phyloP scores from a whole-genome alignment of 1,284 basidiomycete species.

The Moniliella sp. region DNA sequence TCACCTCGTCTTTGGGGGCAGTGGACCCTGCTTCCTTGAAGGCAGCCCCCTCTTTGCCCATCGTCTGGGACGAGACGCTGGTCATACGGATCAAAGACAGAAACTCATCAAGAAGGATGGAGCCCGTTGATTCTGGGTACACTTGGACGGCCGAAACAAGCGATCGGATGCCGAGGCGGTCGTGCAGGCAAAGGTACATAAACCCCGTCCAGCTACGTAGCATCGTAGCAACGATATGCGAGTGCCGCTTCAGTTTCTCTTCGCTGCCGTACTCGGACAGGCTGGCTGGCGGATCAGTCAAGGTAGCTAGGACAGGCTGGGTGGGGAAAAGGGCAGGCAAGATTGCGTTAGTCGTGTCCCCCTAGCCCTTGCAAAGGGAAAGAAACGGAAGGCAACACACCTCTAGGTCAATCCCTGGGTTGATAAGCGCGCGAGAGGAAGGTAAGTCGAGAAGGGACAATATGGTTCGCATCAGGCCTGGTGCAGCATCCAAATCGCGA shows the following conservation, averaged over 20 bases:
- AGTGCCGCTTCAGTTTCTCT: constrained; percentile 49
- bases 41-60: background rate
- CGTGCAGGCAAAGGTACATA: constrained; percentile 78
- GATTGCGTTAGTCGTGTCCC: background rate
- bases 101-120: constrained; percentile 85
- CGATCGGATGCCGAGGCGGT: constrained; percentile 61
- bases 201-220: constrained; percentile 80
- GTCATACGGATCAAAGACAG: constrained; percentile 57
- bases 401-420: constrained; percentile 70
- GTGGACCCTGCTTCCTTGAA: background rate
- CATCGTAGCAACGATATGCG: constrained; percentile 60
- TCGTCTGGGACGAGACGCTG: background rate
- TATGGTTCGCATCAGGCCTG: constrained; percentile 63
- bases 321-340: constrained; percentile 9
- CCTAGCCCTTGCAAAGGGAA: background rate
- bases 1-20: no score
- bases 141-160: constrained; percentile 67
- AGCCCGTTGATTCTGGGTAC: no score
- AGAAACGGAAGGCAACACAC: constrained; percentile 40
- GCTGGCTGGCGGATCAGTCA: constrained; percentile 70
- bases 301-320: constrained; percentile 46
- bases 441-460: constrained; percentile 69
- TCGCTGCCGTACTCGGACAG: constrained; percentile 39
- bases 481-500: constrained; percentile 50
- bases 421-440: constrained; percentile 53